These are phyloP conservation scores for Plasmodium knowlesi DNA, from an alignment of 169 alveolate species.

Conservation along the genomic window DNA sequence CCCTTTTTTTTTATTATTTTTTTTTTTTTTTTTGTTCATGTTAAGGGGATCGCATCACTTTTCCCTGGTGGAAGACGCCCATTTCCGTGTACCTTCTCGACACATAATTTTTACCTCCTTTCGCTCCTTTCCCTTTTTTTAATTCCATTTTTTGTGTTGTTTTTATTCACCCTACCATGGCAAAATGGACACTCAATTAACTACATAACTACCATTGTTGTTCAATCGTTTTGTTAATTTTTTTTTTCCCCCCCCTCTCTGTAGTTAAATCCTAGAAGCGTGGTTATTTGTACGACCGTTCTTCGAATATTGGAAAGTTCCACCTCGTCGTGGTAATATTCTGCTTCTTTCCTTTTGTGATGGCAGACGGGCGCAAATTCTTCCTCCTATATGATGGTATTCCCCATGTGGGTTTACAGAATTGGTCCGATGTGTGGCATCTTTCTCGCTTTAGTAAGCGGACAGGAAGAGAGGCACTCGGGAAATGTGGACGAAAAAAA, in stretches of 20 bases:
- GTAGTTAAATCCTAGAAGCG: not conserved
- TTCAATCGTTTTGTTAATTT: not conserved
- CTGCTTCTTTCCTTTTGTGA: not conserved
- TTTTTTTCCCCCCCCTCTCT: not conserved
- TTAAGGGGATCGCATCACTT: not conserved
- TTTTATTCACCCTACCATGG: not conserved
- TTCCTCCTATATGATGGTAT: not conserved
- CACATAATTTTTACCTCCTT: not conserved
- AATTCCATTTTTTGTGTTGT: not conserved
- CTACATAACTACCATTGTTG: not conserved
- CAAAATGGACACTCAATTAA: not conserved
- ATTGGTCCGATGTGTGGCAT: not conserved
- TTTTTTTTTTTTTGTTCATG: not conserved
- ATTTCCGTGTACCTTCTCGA: not conserved
- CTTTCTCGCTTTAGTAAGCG: not conserved
- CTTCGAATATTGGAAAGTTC: not conserved
- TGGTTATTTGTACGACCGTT: not conserved
- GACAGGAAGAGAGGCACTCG: not conserved
- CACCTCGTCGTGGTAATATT: not conserved
- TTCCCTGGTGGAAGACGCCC: not conserved
- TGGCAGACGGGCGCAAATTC: not conserved
- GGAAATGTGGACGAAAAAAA: not conserved
- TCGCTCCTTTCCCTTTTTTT: not conserved
- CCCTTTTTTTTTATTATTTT: not conserved
- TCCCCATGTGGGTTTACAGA: not conserved